Conservation (phyloP, 768 basidiomycete genomes). For the Russula virescens region DNA sequence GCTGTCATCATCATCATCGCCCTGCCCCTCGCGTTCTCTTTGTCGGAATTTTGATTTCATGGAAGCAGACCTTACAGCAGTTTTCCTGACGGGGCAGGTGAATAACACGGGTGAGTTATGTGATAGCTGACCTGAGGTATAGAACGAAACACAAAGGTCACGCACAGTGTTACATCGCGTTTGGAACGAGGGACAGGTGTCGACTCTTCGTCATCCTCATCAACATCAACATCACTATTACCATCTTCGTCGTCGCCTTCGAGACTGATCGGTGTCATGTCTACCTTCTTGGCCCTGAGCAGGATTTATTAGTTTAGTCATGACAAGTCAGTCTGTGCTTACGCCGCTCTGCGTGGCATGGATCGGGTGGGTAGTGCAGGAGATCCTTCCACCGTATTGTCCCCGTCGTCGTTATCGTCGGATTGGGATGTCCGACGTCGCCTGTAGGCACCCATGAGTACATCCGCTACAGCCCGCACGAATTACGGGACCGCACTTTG, state of each 20-base stretch:
- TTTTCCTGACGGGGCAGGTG: background rate
- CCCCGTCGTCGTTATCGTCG: constrained; percentile 40
- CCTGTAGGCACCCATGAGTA: constrained; percentile 32
- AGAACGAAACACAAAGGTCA: background rate
- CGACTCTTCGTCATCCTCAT: constrained; percentile 20
- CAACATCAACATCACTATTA: constrained; percentile 25
- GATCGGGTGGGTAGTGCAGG: constrained; percentile 41
- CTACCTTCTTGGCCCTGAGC: constrained; percentile 22
- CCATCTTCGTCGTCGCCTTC: constrained; percentile 35
- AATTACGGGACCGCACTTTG: constrained; percentile 28
- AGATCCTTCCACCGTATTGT: constrained; percentile 31
- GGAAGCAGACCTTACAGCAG: background rate
- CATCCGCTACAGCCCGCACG: background rate
- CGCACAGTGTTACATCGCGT: constrained; percentile 3
- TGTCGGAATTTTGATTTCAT: background rate
- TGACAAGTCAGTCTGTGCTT: constrained; percentile 32
- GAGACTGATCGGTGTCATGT: constrained; percentile 25
- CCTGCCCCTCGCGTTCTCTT: background rate
- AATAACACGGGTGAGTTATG: background rate
- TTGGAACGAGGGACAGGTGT: constrained; percentile 21
- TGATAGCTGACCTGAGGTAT: background rate
- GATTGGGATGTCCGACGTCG: constrained; percentile 51
- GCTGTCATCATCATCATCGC: background rate
- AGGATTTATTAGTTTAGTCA: constrained; percentile 32
- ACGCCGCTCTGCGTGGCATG: constrained; percentile 58